Evolutionary conservation across 2,329 filamentous ascomycete genomes (phyloP).

Genomic region (Penicillium hesseltinei): DNA sequence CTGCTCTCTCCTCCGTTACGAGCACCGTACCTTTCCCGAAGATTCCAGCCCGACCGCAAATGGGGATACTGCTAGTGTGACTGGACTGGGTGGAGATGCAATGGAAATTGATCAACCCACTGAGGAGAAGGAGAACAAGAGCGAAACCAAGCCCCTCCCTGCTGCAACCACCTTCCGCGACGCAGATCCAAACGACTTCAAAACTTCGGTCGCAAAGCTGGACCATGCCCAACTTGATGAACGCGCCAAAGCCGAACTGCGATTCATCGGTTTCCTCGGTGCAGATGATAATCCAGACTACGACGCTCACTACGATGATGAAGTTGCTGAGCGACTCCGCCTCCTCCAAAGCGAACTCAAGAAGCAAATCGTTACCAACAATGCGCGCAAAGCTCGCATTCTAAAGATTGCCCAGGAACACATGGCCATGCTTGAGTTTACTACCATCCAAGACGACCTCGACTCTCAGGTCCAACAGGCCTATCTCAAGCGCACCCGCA

Average conservation of each 20-base stretch:
- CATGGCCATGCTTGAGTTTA: constrained; percentile 95
- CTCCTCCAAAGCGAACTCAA: constrained; percentile 79
- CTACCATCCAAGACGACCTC: constrained; percentile 92
- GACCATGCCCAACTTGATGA: constrained; percentile 88
- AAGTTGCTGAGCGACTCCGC: constrained; percentile 85
- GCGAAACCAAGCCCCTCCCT: constrained; percentile 49
- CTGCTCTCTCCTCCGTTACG: constrained; percentile 76
- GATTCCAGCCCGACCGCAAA: constrained; percentile 55
- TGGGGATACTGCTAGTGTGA: constrained; percentile 39
- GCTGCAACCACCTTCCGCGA: constrained; percentile 80
- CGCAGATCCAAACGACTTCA: constrained; percentile 72
- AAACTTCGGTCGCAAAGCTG: constrained; percentile 72
- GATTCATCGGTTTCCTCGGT: constrained; percentile 83
- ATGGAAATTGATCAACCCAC: constrained; percentile 51
- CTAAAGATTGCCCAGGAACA: constrained; percentile 85
- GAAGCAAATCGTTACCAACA: constrained; percentile 81
- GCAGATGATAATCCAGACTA: constrained; percentile 71
- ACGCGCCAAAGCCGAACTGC: constrained; percentile 84
- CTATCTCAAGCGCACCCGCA: constrained; percentile 92
- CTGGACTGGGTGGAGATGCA: constrained; percentile 46
- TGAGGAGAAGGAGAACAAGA: constrained; percentile 40
- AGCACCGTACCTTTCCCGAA: constrained; percentile 52
- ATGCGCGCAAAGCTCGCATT: constrained; percentile 81
- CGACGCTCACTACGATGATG: constrained; percentile 87
- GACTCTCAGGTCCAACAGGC: constrained; percentile 92